Base-by-base conservation (phyloP, 1,284 basidiomycete genomes). In the Amylostereum areolatum region DNA sequence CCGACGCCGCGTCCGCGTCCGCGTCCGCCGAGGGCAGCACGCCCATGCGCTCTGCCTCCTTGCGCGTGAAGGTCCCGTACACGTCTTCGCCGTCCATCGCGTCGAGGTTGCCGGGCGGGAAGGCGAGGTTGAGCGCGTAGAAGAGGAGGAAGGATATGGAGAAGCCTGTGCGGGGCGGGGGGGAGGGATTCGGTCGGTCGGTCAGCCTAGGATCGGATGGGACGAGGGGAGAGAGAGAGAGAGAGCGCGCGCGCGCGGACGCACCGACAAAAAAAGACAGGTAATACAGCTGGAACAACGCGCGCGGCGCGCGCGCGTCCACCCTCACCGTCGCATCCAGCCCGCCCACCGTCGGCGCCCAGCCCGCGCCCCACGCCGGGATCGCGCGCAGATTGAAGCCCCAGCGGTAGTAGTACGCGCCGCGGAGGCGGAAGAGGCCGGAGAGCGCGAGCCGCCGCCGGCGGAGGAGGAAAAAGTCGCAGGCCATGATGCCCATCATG, bases 281-380 rank as follows among this genome's bases (percentile, higher is more conserved):
- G 42, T 56, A 56, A 39, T 56, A 56, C 24, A 56, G 45, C 18
- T 56, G 40, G 36, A 48, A 55, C 48, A 54, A 29, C 4, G 49
- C 51, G n/a, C 44, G 46, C 1, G 53, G 45, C 11, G 36, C 53
- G 24, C 48, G 40, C 25, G 30, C 30, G 5, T 29, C 32, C 25
- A 35, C 45, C 24, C 47, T 37, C 4, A 46, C 51, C 4, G 53
- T 51, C 10, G 42, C 39, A 35, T 28, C 37, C 30, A 56, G 43
- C 7, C 55, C 55, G 6, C 53, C 53, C 18, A 56, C 36, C 11
- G 53, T 54, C 9, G 55, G 51, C 5, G 55, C 53, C 55, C 55
- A 56, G 11, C 55, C 55, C 3, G 46, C 51, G 8, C 54, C 44
- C 55, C 55, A 56, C 3, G 51, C 50, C 18, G 50, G 51, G 7